Percentiles rank a stretch among this genome's conserved stretches.
Conservation (phyloP, 106 monocot genomes). For the Ottelia alismoides region DNA sequence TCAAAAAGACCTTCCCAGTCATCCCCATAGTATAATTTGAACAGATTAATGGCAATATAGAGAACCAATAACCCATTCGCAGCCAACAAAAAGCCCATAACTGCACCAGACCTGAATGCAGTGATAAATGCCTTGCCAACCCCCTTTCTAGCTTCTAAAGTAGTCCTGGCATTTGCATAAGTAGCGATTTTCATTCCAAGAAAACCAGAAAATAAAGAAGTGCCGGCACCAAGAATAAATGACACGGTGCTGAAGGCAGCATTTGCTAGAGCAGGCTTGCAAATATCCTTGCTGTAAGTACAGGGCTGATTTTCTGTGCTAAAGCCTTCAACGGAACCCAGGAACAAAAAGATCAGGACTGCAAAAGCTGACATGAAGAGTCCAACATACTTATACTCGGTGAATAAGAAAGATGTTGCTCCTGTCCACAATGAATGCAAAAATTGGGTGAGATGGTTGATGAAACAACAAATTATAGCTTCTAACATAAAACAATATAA, state of each 20-base stretch:
- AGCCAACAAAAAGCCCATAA: constrained; percentile 21
- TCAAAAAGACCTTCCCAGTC: constrained; percentile 26
- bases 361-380: constrained; percentile 18
- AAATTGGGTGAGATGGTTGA: too few relatives aligned
- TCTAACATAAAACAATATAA: too few relatives aligned
- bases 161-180: constrained; percentile 24
- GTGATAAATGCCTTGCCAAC: constrained; percentile 21
- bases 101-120: constrained; percentile 22
- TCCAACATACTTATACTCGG: constrained; percentile 18
- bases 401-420: constrained; percentile 19
- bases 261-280: constrained; percentile 21
- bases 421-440: constrained; percentile 14
- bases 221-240: constrained; percentile 17
- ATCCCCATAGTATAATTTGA: constrained; percentile 19
- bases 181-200: constrained; percentile 27
- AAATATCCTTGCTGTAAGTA: constrained; percentile 18
- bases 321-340: constrained; percentile 22
- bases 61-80: constrained; percentile 19
- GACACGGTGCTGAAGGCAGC: constrained; percentile 18
- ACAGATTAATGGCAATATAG: constrained; percentile 17
- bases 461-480: too few relatives aligned
- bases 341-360: constrained; percentile 19
- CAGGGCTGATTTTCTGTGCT: constrained; percentile 14
- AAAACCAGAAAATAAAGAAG: constrained; percentile 18
- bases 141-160: constrained; percentile 20